phyloP scores from a whole-genome alignment of 2,329 filamentous ascomycete species.

The Aspergillus sp. region DNA sequence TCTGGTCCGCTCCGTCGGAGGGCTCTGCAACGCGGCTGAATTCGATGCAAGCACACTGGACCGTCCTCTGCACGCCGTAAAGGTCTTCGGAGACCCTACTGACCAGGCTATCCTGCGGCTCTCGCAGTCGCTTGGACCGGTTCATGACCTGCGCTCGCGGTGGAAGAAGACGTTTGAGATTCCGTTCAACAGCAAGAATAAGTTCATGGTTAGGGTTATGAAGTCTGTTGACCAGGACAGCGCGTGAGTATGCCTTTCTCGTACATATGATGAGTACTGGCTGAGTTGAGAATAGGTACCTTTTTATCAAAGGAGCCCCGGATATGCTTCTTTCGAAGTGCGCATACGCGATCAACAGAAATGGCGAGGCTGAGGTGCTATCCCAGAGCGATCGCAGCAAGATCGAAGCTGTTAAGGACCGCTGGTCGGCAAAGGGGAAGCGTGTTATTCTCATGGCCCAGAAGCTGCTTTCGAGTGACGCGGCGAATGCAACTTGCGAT shows the following conservation, averaged over 20 bases:
- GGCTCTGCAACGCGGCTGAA: constrained; percentile 72
- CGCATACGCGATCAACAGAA: constrained; percentile 54
- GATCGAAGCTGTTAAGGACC: constrained; percentile 63
- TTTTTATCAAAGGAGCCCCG: constrained; percentile 75
- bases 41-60: constrained; percentile 67
- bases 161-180: constrained; percentile 69
- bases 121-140: constrained; percentile 63
- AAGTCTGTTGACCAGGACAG: constrained; percentile 26
- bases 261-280: not conserved
- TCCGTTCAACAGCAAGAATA: constrained; percentile 80
- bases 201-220: constrained; percentile 72
- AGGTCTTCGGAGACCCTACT: constrained; percentile 73
- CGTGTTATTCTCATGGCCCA: constrained; percentile 66
- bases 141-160: constrained; percentile 58
- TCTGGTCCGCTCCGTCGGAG: constrained; percentile 62
- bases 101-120: constrained; percentile 74
- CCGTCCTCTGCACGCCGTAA: constrained; percentile 59
- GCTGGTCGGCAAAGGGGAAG: constrained; percentile 68
- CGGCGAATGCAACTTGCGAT: constrained; percentile 45
- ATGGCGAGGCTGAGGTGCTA: constrained; percentile 43
- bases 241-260: not conserved
- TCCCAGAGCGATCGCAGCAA: constrained; percentile 15
- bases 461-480: constrained; percentile 51
- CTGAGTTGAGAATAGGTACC: constrained; percentile 28
- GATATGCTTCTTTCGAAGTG: constrained; percentile 70